Evolutionary conservation across 106 monocot genomes (phyloP).

Genomic region (Ottelia alismoides): DNA sequence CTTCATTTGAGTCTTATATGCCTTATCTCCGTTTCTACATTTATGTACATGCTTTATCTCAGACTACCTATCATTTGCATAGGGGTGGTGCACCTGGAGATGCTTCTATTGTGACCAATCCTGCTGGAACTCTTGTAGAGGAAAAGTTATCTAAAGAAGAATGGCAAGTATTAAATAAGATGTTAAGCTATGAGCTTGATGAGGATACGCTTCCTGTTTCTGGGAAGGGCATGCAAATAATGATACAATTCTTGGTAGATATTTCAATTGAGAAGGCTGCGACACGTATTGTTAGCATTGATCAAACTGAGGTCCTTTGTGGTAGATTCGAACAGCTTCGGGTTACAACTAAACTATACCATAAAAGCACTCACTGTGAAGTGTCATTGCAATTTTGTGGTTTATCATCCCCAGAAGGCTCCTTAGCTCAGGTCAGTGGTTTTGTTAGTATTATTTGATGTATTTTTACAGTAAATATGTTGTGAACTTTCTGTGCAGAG

Average conservation of each 20-base stretch:
- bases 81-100: conserved; percentile 36
- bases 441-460: conserved; percentile 5
- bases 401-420: conserved; percentile 88
- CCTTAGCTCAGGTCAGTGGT: conserved; percentile 57
- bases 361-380: conserved; percentile 71
- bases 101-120: conserved; percentile 21
- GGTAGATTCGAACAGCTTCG: conserved; percentile 94
- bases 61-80: no score
- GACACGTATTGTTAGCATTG: conserved; percentile 65
- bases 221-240: conserved; percentile 49
- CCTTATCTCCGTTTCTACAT: not conserved
- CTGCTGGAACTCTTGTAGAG: conserved; percentile 27
- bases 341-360: conserved; percentile 58
- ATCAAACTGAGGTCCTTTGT: conserved; percentile 66
- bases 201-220: conserved; percentile 27
- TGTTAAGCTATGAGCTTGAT: conserved; percentile 68
- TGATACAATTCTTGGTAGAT: conserved; percentile 58
- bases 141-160: conserved; percentile 82
- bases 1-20: not conserved
- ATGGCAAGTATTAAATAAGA: conserved; percentile 81
- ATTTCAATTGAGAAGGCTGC: conserved; percentile 76
- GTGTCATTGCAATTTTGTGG: conserved; percentile 74
- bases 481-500: conserved; percentile 33
- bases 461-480: not conserved
- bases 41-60: no score